Conservation (phyloP, 495 filamentous ascomycete species). For the Xylaria telfairii region DNA sequence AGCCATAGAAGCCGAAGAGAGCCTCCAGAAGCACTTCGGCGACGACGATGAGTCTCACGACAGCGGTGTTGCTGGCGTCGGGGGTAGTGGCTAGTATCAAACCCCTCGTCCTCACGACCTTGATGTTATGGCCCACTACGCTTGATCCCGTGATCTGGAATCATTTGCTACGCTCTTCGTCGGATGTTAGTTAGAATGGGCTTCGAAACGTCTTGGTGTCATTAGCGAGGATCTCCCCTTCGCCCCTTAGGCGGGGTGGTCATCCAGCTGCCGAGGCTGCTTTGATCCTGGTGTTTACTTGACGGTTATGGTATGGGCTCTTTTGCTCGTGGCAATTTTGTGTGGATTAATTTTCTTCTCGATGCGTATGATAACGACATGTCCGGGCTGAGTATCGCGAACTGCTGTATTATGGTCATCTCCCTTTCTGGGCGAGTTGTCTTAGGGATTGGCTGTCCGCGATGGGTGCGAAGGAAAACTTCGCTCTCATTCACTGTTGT, state of each 20-base stretch:
- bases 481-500: not conserved
- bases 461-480: no score
- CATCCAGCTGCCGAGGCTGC: not conserved
- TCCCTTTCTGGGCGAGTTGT: not conserved
- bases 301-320: not conserved
- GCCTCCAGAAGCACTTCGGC: not conserved
- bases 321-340: not conserved
- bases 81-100: not conserved
- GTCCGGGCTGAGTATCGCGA: not conserved
- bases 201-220: not conserved
- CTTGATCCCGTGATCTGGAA: not conserved
- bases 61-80: slow-evolving; percentile 14
- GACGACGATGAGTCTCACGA: slow-evolving; percentile 6
- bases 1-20: no score
- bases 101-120: not conserved
- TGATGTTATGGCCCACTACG: not conserved
- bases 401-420: not conserved
- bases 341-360: not conserved
- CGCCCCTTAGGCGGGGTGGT: not conserved
- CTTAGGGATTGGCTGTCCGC: no score
- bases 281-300: not conserved
- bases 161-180: not conserved
- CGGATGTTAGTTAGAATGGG: no score
- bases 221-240: not conserved
- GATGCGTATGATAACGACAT: not conserved